Evolutionary conservation across 768 basidiomycete species (phyloP), one percentile per base, ranked within the genome.

Genomic region (Imleria badia): DNA sequence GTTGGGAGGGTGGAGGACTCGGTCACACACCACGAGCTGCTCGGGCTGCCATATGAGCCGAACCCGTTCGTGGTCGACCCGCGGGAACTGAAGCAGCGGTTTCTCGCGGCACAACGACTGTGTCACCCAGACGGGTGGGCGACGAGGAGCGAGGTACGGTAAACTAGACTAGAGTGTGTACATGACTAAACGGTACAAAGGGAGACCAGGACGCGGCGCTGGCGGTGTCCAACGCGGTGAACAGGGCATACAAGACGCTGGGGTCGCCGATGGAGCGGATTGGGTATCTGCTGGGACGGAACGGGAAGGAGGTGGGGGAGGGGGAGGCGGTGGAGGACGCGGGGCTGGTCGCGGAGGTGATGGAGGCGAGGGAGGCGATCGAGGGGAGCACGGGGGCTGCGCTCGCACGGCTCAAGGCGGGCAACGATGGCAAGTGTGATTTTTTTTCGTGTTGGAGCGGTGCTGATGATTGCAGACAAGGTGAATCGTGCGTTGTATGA

Each of bases 101-200:
- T 92, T 67, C 75, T 88, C 33, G 73, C 79, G 43, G 82, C 88
- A 4, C 94, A 96, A 66, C 78, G 83, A 20, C 73, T 82, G 20
- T 85, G 91, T 48, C 94, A 98, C 74, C 94, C 94, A 0, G 94
- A 98, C 68, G 78, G 84, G 13, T 96, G 90, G 87, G 80, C 84
- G 33, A 80, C 83, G 30, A 79, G 81, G 64, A 83, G 84, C 52
- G 70, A 79, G 55, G 89, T 88, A 59, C 49, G 71, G 54, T 43
- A 55, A n/a, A 33, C 31, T 56, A 49, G 42, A 19, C 45, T 52
- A 42, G 15, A n/a, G 20, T 33, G 26, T 31, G 36, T 26, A 59
- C 53, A n/a, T 11, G 20, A 46, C 61, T 61, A 55, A 59, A 26
- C n/a, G 30, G 44, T 42, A 55, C 54, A 51, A 50, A 71, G 69